Percentiles rank a stretch among this genome's conserved stretches.
These are phyloP conservation scores for Paecilomyces sp. DNA, from an alignment of 2,329 filamentous ascomycete species.

Conservation along the genomic window DNA sequence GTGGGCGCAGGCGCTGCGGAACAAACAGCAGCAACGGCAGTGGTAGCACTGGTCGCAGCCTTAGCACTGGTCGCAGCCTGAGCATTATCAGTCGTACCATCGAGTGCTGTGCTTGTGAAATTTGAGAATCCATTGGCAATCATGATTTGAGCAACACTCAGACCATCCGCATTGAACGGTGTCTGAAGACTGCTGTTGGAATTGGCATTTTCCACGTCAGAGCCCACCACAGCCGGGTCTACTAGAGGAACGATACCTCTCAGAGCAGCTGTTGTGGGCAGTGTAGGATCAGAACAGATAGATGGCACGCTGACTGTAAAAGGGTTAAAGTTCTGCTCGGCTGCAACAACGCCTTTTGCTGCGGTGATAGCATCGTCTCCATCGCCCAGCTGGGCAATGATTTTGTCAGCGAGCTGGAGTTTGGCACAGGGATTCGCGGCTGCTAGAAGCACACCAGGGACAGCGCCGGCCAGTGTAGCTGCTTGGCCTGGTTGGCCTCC, in stretches of 20 bases:
- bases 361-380: slow-evolving; percentile 55
- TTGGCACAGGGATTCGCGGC: slow-evolving; percentile 61
- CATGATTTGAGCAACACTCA: slow-evolving; percentile 60
- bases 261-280: slow-evolving; percentile 55
- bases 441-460: slow-evolving; percentile 56
- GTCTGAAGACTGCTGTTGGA: slow-evolving; percentile 44
- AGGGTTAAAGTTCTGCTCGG: slow-evolving; percentile 69
- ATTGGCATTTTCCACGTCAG: slow-evolving; percentile 54
- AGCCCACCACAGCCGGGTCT: slow-evolving; percentile 55
- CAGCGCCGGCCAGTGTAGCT: slow-evolving; percentile 55
- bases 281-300: slow-evolving; percentile 56
- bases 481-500: slow-evolving; percentile 52
- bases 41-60: slow-evolving; percentile 15
- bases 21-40: slow-evolving; percentile 16
- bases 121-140: slow-evolving; percentile 56
- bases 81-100: slow-evolving; percentile 25
- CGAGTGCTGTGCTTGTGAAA: slow-evolving; percentile 30
- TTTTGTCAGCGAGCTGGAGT: slow-evolving; percentile 58
- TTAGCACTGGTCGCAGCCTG: slow-evolving; percentile 15
- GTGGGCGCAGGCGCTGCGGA: slow-evolving; percentile 9
- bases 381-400: slow-evolving; percentile 54
- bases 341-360: slow-evolving; percentile 56
- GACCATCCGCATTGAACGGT: slow-evolving; percentile 54
- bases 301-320: slow-evolving; percentile 53
- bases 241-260: slow-evolving; percentile 62